phyloP scores from a whole-genome alignment of 345 rosid species.

The Cardamine chenopodiifolia region DNA sequence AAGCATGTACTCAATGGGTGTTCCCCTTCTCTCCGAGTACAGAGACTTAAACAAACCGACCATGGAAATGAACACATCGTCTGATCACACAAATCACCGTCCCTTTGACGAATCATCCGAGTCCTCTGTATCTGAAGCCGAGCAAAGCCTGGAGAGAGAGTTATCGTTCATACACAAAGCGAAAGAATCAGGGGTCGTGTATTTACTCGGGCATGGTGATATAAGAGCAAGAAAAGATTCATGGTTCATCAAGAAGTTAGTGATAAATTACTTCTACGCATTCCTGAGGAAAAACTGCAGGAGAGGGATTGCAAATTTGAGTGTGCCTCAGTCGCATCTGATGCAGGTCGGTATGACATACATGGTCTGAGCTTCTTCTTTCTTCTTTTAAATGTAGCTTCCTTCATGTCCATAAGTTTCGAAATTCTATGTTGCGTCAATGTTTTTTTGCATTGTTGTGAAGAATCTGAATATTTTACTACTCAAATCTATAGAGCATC shows the following conservation, averaged over 20 bases:
- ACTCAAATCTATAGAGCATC: conserved; percentile 31
- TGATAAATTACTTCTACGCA: conserved; percentile 90
- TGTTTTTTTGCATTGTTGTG: conserved; percentile 33
- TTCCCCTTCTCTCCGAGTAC: conserved; percentile 80
- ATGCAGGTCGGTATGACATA: conserved; percentile 99
- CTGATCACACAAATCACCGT: conserved; percentile 23
- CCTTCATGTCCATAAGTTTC: conserved; percentile 27
- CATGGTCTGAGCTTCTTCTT: conserved; percentile 63
- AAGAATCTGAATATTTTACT: conserved; percentile 30
- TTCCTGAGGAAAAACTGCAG: conserved; percentile 95
- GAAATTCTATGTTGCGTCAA: not conserved
- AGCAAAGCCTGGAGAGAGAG: conserved; percentile 92
- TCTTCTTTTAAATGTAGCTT: conserved; percentile 8
- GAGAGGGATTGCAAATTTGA: conserved; percentile 88
- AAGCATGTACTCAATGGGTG: conserved; percentile 81
- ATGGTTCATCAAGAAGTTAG: conserved; percentile 93
- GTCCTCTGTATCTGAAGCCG: conserved; percentile 56
- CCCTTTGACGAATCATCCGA: conserved; percentile 41
- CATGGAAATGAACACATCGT: conserved; percentile 63
- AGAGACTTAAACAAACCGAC: conserved; percentile 44
- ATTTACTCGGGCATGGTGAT: conserved; percentile 97
- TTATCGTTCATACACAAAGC: conserved; percentile 91
- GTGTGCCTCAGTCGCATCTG: conserved; percentile 90
- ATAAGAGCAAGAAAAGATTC: conserved; percentile 97
- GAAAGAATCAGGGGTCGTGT: conserved; percentile 91